Evolutionary conservation across 768 basidiomycete species (phyloP), one percentile per base, ranked within the genome.

Genomic region (Amanita subjunquillea): DNA sequence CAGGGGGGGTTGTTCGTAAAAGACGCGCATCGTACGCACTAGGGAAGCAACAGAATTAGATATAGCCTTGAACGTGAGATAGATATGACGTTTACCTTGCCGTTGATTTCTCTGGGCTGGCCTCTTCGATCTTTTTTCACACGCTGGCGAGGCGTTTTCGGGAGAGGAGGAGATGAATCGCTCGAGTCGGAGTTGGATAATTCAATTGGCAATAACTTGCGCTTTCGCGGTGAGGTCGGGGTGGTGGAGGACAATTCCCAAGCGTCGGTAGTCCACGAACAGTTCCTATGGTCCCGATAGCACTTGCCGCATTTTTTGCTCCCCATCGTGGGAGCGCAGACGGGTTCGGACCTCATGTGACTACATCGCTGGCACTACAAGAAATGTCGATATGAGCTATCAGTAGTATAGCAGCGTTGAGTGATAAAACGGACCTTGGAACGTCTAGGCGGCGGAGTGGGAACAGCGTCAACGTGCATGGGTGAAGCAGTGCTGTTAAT

Each of bases 11-110:
- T 50, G 17, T 38, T 50, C 3, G 22, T 38, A 27, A 39, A 39
- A 6, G 48, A 50, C 38, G 48, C 48, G 38, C 48, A 50, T 29
- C 48, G 48, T 4, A 17, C n/a, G n/a, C 48, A 50, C 48, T 50
- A 8, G 30, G 9, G 0, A 23, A 9, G 8, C 17, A 3, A 47
- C 7, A 47, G 27, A 34, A 12, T 25, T 6, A 48, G 22, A 8
- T 6, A n/a, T 17, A n/a, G 10, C 8, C 17, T 3, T n/a, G 20
- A 3, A 22, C 3, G 8, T n/a, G 46, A 22, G 20, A 7, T 30
- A 10, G 45, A n/a, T 36, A 32, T n/a, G n/a, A 10, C 15, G 7
- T n/a, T 32, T 34, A 22, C 20, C 34, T 42, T 42, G 7, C 32
- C 32, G 8, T 48, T 34, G 13, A 34, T 34, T 12, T 48, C 17